Evolutionary conservation across 148 eudicot species (phyloP).

Genomic region (Vaccinium corymbosum): DNA sequence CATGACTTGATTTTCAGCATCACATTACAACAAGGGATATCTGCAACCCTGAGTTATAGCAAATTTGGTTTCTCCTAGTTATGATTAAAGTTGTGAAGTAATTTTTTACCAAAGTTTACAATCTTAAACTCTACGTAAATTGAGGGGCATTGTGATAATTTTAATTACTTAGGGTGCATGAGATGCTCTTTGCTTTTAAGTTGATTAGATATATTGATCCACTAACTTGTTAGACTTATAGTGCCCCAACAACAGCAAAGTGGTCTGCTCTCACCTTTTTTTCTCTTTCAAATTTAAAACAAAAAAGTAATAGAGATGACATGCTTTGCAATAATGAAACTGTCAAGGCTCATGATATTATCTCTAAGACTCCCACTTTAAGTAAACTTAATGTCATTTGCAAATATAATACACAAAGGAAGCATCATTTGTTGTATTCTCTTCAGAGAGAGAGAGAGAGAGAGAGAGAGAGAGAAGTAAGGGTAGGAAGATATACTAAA

Average conservation of each 20-base stretch:
- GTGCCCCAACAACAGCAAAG: constrained; percentile 66
- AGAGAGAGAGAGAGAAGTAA: constrained; percentile 17
- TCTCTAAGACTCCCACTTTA: constrained; percentile 22
- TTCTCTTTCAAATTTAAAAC: constrained; percentile 25
- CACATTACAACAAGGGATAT: no score
- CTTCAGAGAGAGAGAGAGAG: constrained; percentile 8
- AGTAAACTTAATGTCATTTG: constrained; percentile 22
- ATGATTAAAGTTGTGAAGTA: no score
- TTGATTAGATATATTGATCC: constrained; percentile 31
- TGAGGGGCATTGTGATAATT: constrained; percentile 10
- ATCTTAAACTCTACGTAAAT: no score
- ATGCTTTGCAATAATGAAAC: constrained; percentile 24
- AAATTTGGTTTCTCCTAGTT: no score
- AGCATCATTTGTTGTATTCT: constrained; percentile 22
- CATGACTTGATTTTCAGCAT: no score
- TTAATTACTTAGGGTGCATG: background rate
- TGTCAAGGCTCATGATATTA: constrained; percentile 21
- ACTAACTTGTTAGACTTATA: constrained; percentile 63
- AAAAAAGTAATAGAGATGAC: constrained; percentile 30
- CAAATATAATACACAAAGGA: constrained; percentile 22
- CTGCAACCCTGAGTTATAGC: no score
- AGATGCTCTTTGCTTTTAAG: background rate
- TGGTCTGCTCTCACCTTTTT: constrained; percentile 53
- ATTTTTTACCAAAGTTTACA: no score
- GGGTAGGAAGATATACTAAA: background rate